Evolutionary conservation across 768 basidiomycete genomes (phyloP).

Genomic region (Boletellus ananiceps): DNA sequence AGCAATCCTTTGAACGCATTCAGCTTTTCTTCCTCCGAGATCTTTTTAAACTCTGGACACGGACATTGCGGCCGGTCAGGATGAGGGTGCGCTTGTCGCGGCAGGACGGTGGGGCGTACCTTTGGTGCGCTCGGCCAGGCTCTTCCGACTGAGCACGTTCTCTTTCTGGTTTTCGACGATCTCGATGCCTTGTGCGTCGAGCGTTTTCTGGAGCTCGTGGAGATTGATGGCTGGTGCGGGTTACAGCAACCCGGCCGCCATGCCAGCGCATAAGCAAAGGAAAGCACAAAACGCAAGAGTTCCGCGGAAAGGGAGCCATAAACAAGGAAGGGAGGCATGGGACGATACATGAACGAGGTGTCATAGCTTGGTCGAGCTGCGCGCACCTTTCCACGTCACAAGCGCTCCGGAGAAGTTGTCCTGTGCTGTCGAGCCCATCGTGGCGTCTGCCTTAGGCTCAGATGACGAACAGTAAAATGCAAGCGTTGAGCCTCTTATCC

Average conservation of each 20-base stretch:
- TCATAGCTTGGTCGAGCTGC: background rate
- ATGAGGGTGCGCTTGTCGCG: background rate
- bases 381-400: constrained; percentile 84
- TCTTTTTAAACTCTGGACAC: constrained; percentile 86
- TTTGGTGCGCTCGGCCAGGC: constrained; percentile 92
- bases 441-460: background rate
- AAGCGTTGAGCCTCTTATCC: too few species aligned
- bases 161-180: constrained; percentile 99
- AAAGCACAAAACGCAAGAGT: background rate
- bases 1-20: constrained; percentile 85
- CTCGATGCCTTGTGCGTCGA: constrained; percentile 91
- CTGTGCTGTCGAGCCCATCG: constrained; percentile 38
- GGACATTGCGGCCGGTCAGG: background rate
- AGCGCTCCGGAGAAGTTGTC: constrained; percentile 92
- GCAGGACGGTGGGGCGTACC: constrained; percentile 41
- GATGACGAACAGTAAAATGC: too few species aligned
- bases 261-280: background rate
- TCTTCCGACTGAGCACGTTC: constrained; percentile 89
- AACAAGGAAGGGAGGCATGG: background rate
- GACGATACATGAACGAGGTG: constrained; percentile 3
- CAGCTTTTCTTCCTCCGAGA: constrained; percentile 85
- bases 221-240: constrained; percentile 70
- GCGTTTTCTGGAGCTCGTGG: constrained; percentile 84
- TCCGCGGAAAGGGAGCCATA: background rate
- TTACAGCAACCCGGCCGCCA: background rate